Evolutionary conservation across 2,329 filamentous ascomycete genomes (phyloP).

Genomic region (Monosporascus sp.): DNA sequence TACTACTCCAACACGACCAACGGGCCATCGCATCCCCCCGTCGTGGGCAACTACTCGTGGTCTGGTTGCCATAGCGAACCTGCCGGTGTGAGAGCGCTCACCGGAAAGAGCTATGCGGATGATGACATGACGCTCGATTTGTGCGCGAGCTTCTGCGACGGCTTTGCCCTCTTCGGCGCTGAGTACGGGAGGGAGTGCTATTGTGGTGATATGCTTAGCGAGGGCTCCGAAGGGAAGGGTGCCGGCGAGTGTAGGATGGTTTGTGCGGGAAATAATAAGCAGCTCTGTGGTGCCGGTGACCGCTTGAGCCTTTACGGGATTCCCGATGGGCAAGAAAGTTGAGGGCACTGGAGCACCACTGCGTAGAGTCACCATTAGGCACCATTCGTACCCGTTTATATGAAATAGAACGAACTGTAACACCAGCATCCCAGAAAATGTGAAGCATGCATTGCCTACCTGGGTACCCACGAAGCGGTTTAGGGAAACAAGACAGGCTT

Average conservation of each 20-base stretch:
- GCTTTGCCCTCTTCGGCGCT: slow-evolving; percentile 28
- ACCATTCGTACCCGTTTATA: too few species aligned
- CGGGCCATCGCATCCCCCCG: slow-evolving; percentile 4
- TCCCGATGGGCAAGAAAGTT: neutral
- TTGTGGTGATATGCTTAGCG: slow-evolving; percentile 30
- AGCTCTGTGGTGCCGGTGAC: slow-evolving; percentile 27
- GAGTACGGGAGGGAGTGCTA: slow-evolving; percentile 33
- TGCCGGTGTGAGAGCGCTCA: slow-evolving; percentile 26
- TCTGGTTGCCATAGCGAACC: slow-evolving; percentile 35
- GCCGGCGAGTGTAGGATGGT: slow-evolving; percentile 17
- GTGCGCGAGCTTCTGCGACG: slow-evolving; percentile 26
- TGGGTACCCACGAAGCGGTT: too few species aligned
- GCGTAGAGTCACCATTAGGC: too few species aligned
- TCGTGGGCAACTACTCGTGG: slow-evolving; percentile 19
- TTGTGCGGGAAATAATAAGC: slow-evolving; percentile 17
- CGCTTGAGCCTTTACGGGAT: slow-evolving; percentile 26
- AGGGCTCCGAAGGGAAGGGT: slow-evolving; percentile 12
- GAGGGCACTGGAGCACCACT: neutral
- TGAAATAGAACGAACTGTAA: too few species aligned
- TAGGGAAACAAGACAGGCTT: too few species aligned
- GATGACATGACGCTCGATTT: slow-evolving; percentile 29
- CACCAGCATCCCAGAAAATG: too few species aligned
- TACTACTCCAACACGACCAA: slow-evolving; percentile 13
- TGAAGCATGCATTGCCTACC: too few species aligned
- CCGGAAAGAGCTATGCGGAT: slow-evolving; percentile 13